Conservation (phyloP, 495 filamentous ascomycete genomes). For the Tetracladium setigerum region DNA sequence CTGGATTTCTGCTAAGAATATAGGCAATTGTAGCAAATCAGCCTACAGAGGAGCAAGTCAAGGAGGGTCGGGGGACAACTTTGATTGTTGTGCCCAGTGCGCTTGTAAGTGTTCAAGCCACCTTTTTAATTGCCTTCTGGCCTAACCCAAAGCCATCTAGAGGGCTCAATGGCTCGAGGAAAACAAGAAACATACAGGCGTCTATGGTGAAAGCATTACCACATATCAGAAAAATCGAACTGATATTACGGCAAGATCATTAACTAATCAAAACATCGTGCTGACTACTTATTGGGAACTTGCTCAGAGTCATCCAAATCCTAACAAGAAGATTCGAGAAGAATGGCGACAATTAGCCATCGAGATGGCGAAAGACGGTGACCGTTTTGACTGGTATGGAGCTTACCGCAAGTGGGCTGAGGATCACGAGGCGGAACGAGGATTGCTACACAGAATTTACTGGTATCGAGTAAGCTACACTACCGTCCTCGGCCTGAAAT, state of each 20-base stretch:
- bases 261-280: slow-evolving; percentile 5
- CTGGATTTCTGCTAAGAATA: neutral
- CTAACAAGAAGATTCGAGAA: neutral
- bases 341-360: neutral
- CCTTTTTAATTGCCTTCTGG: neutral
- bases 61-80: slow-evolving; percentile 10
- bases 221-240: neutral
- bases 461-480: slow-evolving; percentile 8
- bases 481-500: neutral
- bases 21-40: slow-evolving; percentile 37
- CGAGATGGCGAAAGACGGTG: neutral
- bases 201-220: neutral
- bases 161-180: slow-evolving; percentile 48
- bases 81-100: slow-evolving; percentile 41
- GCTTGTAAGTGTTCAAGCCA: neutral
- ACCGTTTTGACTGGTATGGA: too few relatives aligned
- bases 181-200: slow-evolving; percentile 24
- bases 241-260: neutral
- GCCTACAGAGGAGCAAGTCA: slow-evolving; percentile 3
- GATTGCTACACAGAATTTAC: slow-evolving; percentile 4
- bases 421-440: neutral
- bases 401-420: neutral
- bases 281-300: slow-evolving; percentile 49
- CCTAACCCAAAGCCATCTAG: slow-evolving; percentile 24
- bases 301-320: neutral